Percentiles rank a stretch among this genome's conserved stretches.
phyloP scores from a whole-genome alignment of 495 filamentous ascomycete species.

The Collariella sp. region DNA sequence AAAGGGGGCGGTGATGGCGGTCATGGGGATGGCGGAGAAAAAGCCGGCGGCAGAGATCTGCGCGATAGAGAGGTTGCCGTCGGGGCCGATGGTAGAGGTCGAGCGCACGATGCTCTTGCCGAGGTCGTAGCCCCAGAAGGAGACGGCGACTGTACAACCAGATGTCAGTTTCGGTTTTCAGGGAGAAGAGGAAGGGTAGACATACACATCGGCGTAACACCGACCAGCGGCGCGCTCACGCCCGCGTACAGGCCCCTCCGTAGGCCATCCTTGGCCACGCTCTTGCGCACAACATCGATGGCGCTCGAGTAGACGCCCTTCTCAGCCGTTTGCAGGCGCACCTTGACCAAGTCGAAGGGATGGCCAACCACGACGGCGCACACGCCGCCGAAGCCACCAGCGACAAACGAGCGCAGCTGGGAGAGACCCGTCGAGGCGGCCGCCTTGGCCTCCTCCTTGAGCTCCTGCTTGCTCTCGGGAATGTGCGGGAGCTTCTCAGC shows the following conservation, averaged over 20 bases:
- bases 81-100: slow-evolving; percentile 55
- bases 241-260: slow-evolving; percentile 87
- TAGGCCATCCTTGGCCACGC: slow-evolving; percentile 78
- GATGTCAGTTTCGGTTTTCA: not conserved
- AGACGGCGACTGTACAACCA: slow-evolving; percentile 68
- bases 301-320: slow-evolving; percentile 85
- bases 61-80: slow-evolving; percentile 62
- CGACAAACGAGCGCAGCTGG: slow-evolving; percentile 67
- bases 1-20: slow-evolving; percentile 92
- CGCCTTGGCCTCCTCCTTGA: slow-evolving; percentile 41
- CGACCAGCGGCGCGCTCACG: slow-evolving; percentile 86
- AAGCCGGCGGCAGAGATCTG: slow-evolving; percentile 91
- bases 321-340: slow-evolving; percentile 91
- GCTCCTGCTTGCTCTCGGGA: slow-evolving; percentile 43
- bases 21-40: slow-evolving; percentile 98
- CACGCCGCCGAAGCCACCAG: slow-evolving; percentile 87
- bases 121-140: slow-evolving; percentile 97
- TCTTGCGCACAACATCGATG: slow-evolving; percentile 84
- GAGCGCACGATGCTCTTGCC: slow-evolving; percentile 77
- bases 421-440: slow-evolving; percentile 38
- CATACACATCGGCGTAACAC: slow-evolving; percentile 98
- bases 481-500: slow-evolving; percentile 43
- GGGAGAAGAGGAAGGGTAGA: not conserved
- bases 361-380: slow-evolving; percentile 91
- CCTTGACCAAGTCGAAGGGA: slow-evolving; percentile 96